Evolutionary conservation across 108 stramenopile genomes (phyloP).

Genomic region (Bacterosira constricta): DNA sequence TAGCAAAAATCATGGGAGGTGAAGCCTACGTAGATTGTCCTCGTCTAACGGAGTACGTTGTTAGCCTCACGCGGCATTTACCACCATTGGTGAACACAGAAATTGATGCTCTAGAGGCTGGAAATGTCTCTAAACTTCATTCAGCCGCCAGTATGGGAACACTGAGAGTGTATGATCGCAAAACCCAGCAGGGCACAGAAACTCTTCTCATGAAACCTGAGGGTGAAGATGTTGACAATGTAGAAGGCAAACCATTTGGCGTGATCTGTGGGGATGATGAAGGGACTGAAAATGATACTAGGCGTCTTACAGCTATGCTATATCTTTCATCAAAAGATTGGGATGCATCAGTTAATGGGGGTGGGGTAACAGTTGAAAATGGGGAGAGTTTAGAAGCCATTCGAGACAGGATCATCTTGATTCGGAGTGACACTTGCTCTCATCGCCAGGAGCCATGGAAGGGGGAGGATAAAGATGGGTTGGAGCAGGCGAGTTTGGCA

Average conservation of each 20-base stretch:
- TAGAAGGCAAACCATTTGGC: slow-evolving; percentile 25
- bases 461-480: slow-evolving; percentile 21
- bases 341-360: slow-evolving; percentile 25
- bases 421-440: slow-evolving; percentile 37
- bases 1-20: slow-evolving; percentile 35
- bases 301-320: slow-evolving; percentile 31
- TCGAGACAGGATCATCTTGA: slow-evolving; percentile 37
- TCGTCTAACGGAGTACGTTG: slow-evolving; percentile 44
- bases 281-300: slow-evolving; percentile 21
- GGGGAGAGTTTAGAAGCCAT: slow-evolving; percentile 17
- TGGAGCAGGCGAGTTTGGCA: slow-evolving; percentile 33
- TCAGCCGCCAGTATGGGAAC: slow-evolving; percentile 39
- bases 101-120: not conserved
- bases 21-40: slow-evolving; percentile 41
- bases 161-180: slow-evolving; percentile 43
- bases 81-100: slow-evolving; percentile 41
- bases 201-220: slow-evolving; percentile 1
- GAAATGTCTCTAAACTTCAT: slow-evolving; percentile 10
- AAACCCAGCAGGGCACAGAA: slow-evolving; percentile 22
- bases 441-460: slow-evolving; percentile 45
- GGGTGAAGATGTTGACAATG: not conserved
- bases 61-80: slow-evolving; percentile 44
- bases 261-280: slow-evolving; percentile 36
- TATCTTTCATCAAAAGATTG: slow-evolving; percentile 41
- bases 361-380: slow-evolving; percentile 36